These are phyloP conservation scores for Naganishia sp. DNA, from an alignment of 1,284 basidiomycete genomes.

Conservation along the genomic window DNA sequence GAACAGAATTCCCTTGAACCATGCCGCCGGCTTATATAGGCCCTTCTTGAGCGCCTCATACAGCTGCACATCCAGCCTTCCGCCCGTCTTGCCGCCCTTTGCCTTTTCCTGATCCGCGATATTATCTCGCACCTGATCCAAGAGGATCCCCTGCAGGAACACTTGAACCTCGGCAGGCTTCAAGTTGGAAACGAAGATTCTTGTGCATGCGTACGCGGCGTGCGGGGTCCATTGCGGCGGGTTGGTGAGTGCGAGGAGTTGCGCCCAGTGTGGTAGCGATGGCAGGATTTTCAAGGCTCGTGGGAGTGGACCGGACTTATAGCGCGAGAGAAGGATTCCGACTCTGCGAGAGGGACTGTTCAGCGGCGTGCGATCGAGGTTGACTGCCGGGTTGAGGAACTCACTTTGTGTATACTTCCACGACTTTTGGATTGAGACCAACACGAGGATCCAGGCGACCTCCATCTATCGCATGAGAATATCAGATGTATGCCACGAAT, in stretches of 20 bases:
- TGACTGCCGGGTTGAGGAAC: slow-evolving; percentile 39
- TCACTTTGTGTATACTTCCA: slow-evolving; percentile 92
- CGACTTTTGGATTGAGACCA: slow-evolving; percentile 93
- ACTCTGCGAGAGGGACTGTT: slow-evolving; percentile 61
- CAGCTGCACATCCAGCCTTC: slow-evolving; percentile 89
- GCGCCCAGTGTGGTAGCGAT: slow-evolving; percentile 92
- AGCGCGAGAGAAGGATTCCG: slow-evolving; percentile 80
- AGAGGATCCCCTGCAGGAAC: slow-evolving; percentile 86
- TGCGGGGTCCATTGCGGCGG: slow-evolving; percentile 96
- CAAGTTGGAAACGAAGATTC: slow-evolving; percentile 95
- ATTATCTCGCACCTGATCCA: slow-evolving; percentile 88
- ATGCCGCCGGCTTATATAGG: slow-evolving; percentile 94
- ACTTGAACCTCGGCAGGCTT: slow-evolving; percentile 94
- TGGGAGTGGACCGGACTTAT: slow-evolving; percentile 93
- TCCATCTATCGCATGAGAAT: slow-evolving; percentile 56
- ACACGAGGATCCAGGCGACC: slow-evolving; percentile 78
- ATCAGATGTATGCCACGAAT: not conserved
- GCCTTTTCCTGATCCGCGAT: slow-evolving; percentile 59
- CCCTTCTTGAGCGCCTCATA: slow-evolving; percentile 90
- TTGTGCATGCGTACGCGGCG: slow-evolving; percentile 89
- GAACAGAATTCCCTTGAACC: slow-evolving; percentile 98
- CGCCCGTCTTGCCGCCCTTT: slow-evolving; percentile 60
- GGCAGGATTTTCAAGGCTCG: slow-evolving; percentile 99
- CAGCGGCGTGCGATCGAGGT: not conserved
- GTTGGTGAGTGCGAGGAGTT: slow-evolving; percentile 87